Base-by-base conservation (phyloP, 2,329 filamentous ascomycete genomes). In the Alternaria triticimaculans region DNA sequence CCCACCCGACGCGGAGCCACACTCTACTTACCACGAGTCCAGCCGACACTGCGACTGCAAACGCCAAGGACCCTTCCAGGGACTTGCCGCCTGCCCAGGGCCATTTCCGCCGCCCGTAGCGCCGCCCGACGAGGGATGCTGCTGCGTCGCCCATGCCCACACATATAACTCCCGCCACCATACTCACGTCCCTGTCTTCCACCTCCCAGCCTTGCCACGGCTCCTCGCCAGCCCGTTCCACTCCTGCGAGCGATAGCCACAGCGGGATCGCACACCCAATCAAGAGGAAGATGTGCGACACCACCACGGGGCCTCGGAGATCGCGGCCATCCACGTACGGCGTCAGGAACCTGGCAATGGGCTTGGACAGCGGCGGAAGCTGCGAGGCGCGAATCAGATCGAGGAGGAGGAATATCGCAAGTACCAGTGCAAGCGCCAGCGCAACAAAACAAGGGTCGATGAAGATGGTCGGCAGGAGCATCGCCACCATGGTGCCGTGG, bases 1-100 rank as follows among this genome's bases (percentile, higher is more conserved):
- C 77, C 87, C 95, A 97, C 6, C 95, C 95, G 23, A 93, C 64
- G 44, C 86, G 84, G 66, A 97, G 83, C 94, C 94, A 98, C 15
- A 83, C 75, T 71, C 89, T 91, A 4, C 90, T 91, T 6, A 86
- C 82, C 46, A 90, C 80, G 49, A 98, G 84, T 0, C 95, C 96
- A 5, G 86, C 67, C 55, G 90, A 91, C 5, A 98, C 96, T 4
- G 93, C 94, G 5, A 83, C 80, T 1, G 90, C 91, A 80, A 99
- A 98, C 1, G 96, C 96, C 7, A 90, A 68, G 59, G 86, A 89
- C 14, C 96, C 96, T 80, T 99, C 95, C 2, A 99, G 85, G 67
- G 93, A 97, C 85, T 99, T 99, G 14, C 94, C 95, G 5, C 96
- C 96, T 14, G 93, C 92, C 96, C 96, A 99, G 23, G 94, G 87